Evolutionary conservation across 2,329 filamentous ascomycete genomes (phyloP), one percentile per base, ranked within the genome.

Genomic region (Intubia oerlemansii): DNA sequence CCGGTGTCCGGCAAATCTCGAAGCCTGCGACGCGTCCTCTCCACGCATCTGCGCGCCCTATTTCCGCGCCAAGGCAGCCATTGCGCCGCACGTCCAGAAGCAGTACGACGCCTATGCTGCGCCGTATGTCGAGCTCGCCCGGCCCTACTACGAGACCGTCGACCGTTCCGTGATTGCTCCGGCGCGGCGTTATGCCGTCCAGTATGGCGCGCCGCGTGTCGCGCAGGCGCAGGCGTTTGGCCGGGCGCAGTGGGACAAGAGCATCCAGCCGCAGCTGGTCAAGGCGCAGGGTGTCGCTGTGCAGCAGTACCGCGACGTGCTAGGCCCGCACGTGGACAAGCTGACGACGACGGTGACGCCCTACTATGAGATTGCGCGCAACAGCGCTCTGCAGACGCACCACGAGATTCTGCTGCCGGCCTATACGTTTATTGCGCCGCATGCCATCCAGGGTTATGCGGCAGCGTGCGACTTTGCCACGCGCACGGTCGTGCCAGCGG

Each of bases 41-140:
- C 78, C 84, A 1, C 62, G 56, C 37, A 65, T 95, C 36, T 98
- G 88, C 63, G 73, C 73, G 43, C 73, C 78, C 8, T 93, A 93
- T 61, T 62, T 75, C 54, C 51, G 69, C 52, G 41, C 69, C 56
- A 55, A 71, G 59, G 51, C 60, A 13, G 44, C 53, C 32, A 55
- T 84, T 34, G 53, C 67, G 16, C 88, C 88, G 4, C 74, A 85
- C 47, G 44, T 90, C 18, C 61, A 73, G 41, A 85, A 84, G 3
- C 91, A 90, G 52, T 95, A 93, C 50, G 57, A 85, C 39, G 50
- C 66, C 33, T 91, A 93, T 44, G 74, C 79, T 15, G 76, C 74
- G 5, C 79, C 81, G 3, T 88, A 93, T 44, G 67, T 92, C 36
- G 64, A 84, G 21, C 54, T 67, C 28, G 73, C 66, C 20, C 68